These are phyloP conservation scores for Cyberlindnera euphorbiae DNA, from an alignment of 805 yeast genomes.

Conservation along the genomic window DNA sequence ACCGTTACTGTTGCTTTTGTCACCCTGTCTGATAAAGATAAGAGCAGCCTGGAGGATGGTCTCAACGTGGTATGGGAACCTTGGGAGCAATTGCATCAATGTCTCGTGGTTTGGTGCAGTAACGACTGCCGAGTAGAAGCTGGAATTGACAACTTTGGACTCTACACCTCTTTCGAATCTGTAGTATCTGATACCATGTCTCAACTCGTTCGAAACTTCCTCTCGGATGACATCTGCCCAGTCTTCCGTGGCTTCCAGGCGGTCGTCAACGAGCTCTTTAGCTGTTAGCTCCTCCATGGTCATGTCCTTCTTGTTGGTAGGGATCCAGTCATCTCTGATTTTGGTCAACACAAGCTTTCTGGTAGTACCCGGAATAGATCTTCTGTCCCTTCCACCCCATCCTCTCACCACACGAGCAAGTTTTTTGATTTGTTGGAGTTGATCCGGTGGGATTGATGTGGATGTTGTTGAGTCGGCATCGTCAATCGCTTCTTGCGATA, in stretches of 20 bases:
- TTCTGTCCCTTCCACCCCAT: conserved; percentile 80
- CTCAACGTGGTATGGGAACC: conserved; percentile 69
- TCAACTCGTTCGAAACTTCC: conserved; percentile 33
- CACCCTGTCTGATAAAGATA: conserved; percentile 72
- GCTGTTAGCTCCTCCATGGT: conserved; percentile 49
- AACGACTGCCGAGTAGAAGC: conserved; percentile 60
- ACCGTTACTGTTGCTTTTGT: conserved; percentile 63
- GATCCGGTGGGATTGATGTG: conserved; percentile 62
- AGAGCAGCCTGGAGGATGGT: conserved; percentile 76
- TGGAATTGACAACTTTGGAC: conserved; percentile 31
- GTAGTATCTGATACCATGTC: conserved; percentile 52
- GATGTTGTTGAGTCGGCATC: conserved; percentile 78
- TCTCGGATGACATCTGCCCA: conserved; percentile 47
- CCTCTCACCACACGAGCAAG: conserved; percentile 54
- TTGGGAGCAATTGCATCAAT: conserved; percentile 48
- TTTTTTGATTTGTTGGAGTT: conserved; percentile 55
- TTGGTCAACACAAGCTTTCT: conserved; percentile 65
- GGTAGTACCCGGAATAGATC: conserved; percentile 68
- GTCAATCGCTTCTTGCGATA: conserved; percentile 61
- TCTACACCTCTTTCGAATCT: conserved; percentile 41
- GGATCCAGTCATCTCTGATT: conserved; percentile 77
- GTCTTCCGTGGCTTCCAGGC: conserved; percentile 32
- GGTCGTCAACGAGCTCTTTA: conserved; percentile 35
- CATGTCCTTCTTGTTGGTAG: conserved; percentile 58
- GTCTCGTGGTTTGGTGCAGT: conserved; percentile 78